Conservation (phyloP, 495 filamentous ascomycete species). For the Glonium stellatum region DNA sequence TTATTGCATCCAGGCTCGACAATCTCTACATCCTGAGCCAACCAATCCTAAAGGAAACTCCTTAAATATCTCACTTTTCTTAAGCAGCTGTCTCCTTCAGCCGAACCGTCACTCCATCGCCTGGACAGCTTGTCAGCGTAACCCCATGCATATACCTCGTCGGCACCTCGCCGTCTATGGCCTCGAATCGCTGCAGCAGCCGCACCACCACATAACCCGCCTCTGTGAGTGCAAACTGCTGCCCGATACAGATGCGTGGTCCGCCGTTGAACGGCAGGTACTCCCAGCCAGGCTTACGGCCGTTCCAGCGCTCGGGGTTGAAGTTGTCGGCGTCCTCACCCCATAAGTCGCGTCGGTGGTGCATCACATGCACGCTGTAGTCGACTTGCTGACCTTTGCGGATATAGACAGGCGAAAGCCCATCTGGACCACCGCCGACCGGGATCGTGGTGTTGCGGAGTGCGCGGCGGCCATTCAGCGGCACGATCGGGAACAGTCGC, state of each 20-base stretch:
- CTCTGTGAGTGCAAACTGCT: conserved; percentile 16
- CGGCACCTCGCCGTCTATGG: conserved; percentile 24
- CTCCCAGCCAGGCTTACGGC: conserved; percentile 3
- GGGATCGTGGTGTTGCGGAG: conserved; percentile 47
- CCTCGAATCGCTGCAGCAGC: conserved; percentile 25
- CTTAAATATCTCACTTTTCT: too few relatives aligned
- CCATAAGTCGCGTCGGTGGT: conserved; percentile 8
- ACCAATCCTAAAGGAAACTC: too few relatives aligned
- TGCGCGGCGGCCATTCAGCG: conserved; percentile 50
- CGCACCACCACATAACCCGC: conserved; percentile 11
- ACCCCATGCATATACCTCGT: neutral
- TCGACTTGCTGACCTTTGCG: conserved; percentile 31
- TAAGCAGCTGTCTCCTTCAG: neutral
- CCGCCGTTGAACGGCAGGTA: conserved; percentile 22
- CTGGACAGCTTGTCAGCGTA: conserved; percentile 1
- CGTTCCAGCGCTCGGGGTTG: conserved; percentile 17
- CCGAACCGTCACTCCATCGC: neutral
- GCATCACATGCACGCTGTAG: conserved; percentile 4
- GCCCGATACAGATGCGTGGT: conserved; percentile 18
- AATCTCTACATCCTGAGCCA: too few relatives aligned
- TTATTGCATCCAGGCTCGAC: too few relatives aligned
- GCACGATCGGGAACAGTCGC: conserved; percentile 53
- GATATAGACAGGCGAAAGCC: conserved; percentile 43
- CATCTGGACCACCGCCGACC: conserved; percentile 44
- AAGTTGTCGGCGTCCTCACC: conserved; percentile 11